Conservation (phyloP, 140 eudicot species). For the Senecio squalidus region DNA sequence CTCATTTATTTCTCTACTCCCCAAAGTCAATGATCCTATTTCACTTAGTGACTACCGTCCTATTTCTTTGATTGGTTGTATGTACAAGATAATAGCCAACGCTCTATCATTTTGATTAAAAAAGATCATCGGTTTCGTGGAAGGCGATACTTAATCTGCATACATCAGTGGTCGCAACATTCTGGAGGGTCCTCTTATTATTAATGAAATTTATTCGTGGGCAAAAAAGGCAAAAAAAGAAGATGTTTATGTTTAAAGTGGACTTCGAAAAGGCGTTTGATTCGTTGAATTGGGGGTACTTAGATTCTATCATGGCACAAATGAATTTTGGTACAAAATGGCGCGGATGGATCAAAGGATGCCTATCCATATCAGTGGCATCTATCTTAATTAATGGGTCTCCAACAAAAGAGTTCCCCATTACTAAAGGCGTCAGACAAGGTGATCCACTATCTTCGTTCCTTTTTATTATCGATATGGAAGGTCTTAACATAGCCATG, state of each 20-base stretch:
- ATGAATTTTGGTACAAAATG: too few relatives aligned
- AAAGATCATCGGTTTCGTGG: neutral
- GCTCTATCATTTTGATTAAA: neutral
- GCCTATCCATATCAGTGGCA: neutral
- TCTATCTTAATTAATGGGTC: too few relatives aligned
- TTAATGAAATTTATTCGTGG: neutral
- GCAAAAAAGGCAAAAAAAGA: neutral
- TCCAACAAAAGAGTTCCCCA: too few relatives aligned
- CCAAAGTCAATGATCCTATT: too few relatives aligned
- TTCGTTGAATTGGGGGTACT: neutral
- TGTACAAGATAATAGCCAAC: neutral
- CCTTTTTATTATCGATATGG: neutral
- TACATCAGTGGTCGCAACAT: too few relatives aligned
- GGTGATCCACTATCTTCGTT: too few relatives aligned
- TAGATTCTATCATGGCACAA: too few relatives aligned
- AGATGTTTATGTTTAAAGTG: neutral
- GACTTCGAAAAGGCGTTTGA: neutral
- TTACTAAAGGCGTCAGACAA: too few relatives aligned
- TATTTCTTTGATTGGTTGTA: too few relatives aligned
- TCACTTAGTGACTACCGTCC: too few relatives aligned
- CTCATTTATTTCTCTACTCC: neutral
- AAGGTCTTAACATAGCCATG: too few relatives aligned
- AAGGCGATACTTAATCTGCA: too few relatives aligned
- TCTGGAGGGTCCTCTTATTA: neutral
- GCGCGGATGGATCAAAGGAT: neutral